Evolutionary conservation across 2,329 filamentous ascomycete species (phyloP).

Genomic region (Blumeria graminis): DNA sequence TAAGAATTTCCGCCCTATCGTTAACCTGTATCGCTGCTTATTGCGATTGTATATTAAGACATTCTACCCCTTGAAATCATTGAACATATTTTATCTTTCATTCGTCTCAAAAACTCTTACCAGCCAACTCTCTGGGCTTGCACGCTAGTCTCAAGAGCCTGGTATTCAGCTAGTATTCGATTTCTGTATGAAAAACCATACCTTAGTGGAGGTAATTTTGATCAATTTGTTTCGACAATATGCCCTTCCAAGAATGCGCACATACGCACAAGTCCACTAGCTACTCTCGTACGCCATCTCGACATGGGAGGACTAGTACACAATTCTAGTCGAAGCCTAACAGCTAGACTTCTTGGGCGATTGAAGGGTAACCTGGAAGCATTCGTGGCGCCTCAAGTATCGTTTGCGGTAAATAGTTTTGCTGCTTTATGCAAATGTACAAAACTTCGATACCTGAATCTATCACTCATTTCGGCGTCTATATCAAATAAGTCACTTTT

Average conservation of each 20-base stretch:
- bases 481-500: constrained; percentile 14
- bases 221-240: constrained; percentile 13
- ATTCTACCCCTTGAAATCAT: constrained; percentile 15
- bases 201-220: constrained; percentile 13
- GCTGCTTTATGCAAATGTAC: constrained; percentile 16
- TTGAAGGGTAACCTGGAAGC: constrained; percentile 14
- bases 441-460: constrained; percentile 12
- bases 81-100: constrained; percentile 12
- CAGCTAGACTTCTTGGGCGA: constrained; percentile 13
- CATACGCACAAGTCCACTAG: constrained; percentile 12
- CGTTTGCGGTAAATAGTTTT: constrained; percentile 15
- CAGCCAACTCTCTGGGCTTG: constrained; percentile 13
- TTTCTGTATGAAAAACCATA: constrained; percentile 12
- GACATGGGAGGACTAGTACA: constrained; percentile 16
- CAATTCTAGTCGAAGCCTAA: constrained; percentile 12
- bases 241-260: constrained; percentile 17
- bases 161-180: constrained; percentile 12
- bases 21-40: too few species aligned
- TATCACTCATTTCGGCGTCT: constrained; percentile 14
- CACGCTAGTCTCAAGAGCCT: constrained; percentile 12
- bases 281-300: constrained; percentile 11
- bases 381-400: constrained; percentile 15
- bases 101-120: constrained; percentile 6
- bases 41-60: constrained; percentile 6
- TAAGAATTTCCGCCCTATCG: too few species aligned